Conservation (phyloP, 2,329 filamentous ascomycete species). For the Sodiomyces alkalinus region DNA sequence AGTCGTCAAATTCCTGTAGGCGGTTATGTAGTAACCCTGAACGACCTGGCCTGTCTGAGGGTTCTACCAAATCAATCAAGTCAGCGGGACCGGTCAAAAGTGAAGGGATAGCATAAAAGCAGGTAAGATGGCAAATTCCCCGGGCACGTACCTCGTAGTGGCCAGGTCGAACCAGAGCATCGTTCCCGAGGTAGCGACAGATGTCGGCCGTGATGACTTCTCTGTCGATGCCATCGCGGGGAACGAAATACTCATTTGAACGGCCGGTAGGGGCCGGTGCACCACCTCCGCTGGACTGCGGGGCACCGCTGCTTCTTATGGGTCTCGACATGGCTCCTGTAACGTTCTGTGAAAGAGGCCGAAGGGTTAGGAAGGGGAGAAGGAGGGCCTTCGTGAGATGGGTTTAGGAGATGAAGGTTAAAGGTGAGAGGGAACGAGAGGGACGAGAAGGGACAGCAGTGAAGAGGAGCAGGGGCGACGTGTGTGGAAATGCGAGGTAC, state of each 20-base stretch:
- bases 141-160: slow-evolving; percentile 58
- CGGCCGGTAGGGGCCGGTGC: slow-evolving; percentile 26
- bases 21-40: slow-evolving; percentile 63
- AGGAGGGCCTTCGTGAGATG: slow-evolving; percentile 5
- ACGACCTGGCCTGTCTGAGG: slow-evolving; percentile 42
- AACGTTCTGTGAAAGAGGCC: slow-evolving; percentile 10
- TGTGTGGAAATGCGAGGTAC: slow-evolving; percentile 14
- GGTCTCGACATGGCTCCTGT: slow-evolving; percentile 19
- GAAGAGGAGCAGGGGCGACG: slow-evolving; percentile 12
- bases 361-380: slow-evolving; percentile 5
- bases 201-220: slow-evolving; percentile 77
- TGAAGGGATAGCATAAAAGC: too few relatives aligned
- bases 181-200: slow-evolving; percentile 70
- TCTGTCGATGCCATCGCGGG: slow-evolving; percentile 65
- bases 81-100: too few relatives aligned
- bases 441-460: slow-evolving; percentile 11
- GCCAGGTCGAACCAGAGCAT: slow-evolving; percentile 63
- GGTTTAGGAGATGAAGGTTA: slow-evolving; percentile 6
- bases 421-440: slow-evolving; percentile 7
- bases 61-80: slow-evolving; percentile 30
- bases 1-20: slow-evolving; percentile 64
- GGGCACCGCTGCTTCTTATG: slow-evolving; percentile 22
- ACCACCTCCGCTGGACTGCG: slow-evolving; percentile 13
- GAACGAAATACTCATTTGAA: slow-evolving; percentile 69
- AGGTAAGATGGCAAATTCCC: too few relatives aligned